Evolutionary conservation across 2,329 filamentous ascomycete species (phyloP), one percentile per base, ranked within the genome.

Genomic region (Epichloe amarillans): DNA sequence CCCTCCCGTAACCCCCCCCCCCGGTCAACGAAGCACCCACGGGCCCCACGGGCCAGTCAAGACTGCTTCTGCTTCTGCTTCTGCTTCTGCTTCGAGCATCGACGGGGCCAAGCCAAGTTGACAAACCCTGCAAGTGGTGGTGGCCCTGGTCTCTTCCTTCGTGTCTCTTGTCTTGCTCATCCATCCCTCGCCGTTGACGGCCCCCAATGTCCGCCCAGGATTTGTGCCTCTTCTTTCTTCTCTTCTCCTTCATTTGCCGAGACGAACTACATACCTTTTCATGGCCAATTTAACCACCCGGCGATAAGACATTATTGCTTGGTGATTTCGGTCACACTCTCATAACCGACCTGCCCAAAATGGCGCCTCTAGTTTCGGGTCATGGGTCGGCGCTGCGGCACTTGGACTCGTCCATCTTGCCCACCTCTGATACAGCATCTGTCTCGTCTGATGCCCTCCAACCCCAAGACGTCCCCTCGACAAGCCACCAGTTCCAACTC

Each of bases 341-440:
- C 42, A 38, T 46, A 35, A 48, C 51, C 49, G 46, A 50, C 51
- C 3, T 54, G 35, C 55, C 54, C 51, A 53, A 56, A 53, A 61
- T 62, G 57, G 55, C 59, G 57, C 57, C 56, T 51, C 48, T 51
- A 42, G 51, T 49, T 54, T 52, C 52, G 38, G 26, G 36, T 45
- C 52, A 41, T 47, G 39, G 43, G 14, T 33, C 42, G 39, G 46
- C 37, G 46, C 37, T 35, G 44, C 42, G 30, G 43, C 44, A 37
- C 39, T 14, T 50, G 30, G 46, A 49, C 42, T 52, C 53, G 47
- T 47, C 51, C 21, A 42, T 54, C 40, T 47, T 52, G 55, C 55
- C 50, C 58, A 58, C 49, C 56, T 62, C 67, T 64, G 67, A 69
- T 60, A 66, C 66, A 58, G 61, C 59, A 46, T 63, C 62, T 66